Evolutionary conservation across 2,329 filamentous ascomycete genomes (phyloP).

Genomic region (Bretziella fagacearum): DNA sequence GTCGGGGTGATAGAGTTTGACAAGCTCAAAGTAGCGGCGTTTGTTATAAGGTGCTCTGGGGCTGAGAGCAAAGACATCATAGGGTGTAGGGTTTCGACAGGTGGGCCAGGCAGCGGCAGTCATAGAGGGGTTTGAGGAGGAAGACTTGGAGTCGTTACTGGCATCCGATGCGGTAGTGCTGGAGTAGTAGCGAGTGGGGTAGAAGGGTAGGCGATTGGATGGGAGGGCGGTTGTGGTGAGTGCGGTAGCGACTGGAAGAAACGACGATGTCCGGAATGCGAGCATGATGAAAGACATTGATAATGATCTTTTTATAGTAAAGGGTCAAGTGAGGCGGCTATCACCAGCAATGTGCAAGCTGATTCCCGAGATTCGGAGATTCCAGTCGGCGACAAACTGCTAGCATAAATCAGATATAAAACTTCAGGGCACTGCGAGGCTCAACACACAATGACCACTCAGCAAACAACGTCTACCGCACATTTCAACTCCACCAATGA

Average conservation of each 20-base stretch:
- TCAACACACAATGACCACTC: conserved; percentile 8
- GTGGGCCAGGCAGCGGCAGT: conserved; percentile 29
- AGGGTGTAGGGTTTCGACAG: conserved; percentile 51
- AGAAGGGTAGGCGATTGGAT: background rate
- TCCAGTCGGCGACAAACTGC: background rate
- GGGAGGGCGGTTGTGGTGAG: background rate
- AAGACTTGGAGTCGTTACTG: background rate
- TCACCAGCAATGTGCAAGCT: no score
- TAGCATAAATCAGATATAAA: background rate
- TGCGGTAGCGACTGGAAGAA: background rate
- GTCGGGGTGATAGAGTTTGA: conserved; percentile 94
- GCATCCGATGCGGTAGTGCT: background rate
- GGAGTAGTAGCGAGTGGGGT: background rate
- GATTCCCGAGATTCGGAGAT: background rate
- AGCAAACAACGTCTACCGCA: background rate
- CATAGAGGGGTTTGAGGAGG: background rate
- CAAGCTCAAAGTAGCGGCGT: conserved; percentile 69
- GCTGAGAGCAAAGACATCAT: conserved; percentile 58
- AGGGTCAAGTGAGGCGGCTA: no score
- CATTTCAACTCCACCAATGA: no score
- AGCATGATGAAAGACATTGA: background rate
- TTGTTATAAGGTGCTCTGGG: conserved; percentile 58
- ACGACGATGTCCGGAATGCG: background rate
- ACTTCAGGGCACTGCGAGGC: conserved; percentile 8
- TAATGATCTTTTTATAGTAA: background rate